Percentiles rank a stretch among this genome's conserved stretches.
Conservation (phyloP, 129 eudicot genomes). For the Silybum marianum region DNA sequence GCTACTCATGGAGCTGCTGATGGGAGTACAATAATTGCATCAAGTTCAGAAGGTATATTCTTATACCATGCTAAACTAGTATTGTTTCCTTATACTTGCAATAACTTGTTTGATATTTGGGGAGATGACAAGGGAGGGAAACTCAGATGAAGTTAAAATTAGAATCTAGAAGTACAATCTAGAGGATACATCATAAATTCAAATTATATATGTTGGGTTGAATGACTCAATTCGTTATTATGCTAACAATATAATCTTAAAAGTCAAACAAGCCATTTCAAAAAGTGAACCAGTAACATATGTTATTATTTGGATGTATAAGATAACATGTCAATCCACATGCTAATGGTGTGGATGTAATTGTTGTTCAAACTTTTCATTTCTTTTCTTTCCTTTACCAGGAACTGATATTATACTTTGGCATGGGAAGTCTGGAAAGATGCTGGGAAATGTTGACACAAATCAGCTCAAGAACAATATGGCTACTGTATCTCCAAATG, state of each 20-base stretch:
- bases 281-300: slow-evolving; percentile 2
- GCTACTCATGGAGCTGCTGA: slow-evolving; percentile 96
- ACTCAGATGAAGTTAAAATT: background rate
- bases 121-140: background rate
- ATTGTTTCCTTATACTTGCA: background rate
- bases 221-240: background rate
- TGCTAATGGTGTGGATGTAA: slow-evolving; percentile 7
- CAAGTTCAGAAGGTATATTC: slow-evolving; percentile 90
- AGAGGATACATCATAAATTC: slow-evolving; percentile 1
- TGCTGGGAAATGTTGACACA: slow-evolving; percentile 81
- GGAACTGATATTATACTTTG: slow-evolving; percentile 93
- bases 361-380: slow-evolving; percentile 6
- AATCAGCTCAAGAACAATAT: slow-evolving; percentile 94
- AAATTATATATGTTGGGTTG: background rate
- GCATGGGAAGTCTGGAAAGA: slow-evolving; percentile 91
- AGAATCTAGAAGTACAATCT: background rate
- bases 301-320: slow-evolving; percentile 10
- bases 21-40: slow-evolving; percentile 84
- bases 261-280: background rate
- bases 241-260: background rate
- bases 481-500: slow-evolving; percentile 95
- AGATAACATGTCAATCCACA: slow-evolving; percentile 10
- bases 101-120: background rate
- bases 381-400: slow-evolving; percentile 19
- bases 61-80: background rate